phyloP scores from a whole-genome alignment of 257 asterid genomes.

The Plectranthus barbatus region DNA sequence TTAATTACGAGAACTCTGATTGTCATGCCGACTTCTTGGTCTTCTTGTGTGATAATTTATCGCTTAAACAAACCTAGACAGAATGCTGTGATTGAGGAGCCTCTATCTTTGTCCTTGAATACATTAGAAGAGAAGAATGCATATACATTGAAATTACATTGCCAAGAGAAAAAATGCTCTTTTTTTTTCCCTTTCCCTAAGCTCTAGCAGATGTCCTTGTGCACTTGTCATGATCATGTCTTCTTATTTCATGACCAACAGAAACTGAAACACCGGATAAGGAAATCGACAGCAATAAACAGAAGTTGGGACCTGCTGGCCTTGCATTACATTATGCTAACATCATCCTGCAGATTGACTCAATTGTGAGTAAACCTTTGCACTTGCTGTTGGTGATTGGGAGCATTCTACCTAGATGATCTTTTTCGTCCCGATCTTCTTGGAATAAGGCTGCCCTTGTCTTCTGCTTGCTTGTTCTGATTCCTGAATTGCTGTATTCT shows the following conservation, averaged over 20 bases:
- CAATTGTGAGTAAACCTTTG: constrained; percentile 46
- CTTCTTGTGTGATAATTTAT: not conserved
- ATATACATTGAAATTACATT: no score
- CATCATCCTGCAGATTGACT: constrained; percentile 64
- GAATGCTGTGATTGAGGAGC: not conserved
- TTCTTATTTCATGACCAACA: constrained; percentile 13
- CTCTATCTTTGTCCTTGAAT: not conserved
- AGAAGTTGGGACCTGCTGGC: constrained; percentile 66
- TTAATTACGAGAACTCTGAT: not conserved
- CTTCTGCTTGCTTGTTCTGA: not conserved
- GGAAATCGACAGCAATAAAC: constrained; percentile 20
- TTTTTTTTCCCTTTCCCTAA: no score
- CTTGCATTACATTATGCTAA: constrained; percentile 78
- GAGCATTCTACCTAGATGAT: not conserved
- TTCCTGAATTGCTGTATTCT: not conserved
- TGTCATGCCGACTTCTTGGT: not conserved
- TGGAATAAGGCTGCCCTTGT: not conserved
- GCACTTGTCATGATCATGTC: not conserved
- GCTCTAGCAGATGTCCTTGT: no score
- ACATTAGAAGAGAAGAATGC: not conserved
- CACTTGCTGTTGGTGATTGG: not conserved
- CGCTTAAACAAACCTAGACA: not conserved
- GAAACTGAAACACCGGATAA: constrained; percentile 31
- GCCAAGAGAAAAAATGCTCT: no score
- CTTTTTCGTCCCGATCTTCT: not conserved